These are phyloP conservation scores for Cydonia oblonga DNA, from an alignment of 331 rosid genomes.

Conservation along the genomic window DNA sequence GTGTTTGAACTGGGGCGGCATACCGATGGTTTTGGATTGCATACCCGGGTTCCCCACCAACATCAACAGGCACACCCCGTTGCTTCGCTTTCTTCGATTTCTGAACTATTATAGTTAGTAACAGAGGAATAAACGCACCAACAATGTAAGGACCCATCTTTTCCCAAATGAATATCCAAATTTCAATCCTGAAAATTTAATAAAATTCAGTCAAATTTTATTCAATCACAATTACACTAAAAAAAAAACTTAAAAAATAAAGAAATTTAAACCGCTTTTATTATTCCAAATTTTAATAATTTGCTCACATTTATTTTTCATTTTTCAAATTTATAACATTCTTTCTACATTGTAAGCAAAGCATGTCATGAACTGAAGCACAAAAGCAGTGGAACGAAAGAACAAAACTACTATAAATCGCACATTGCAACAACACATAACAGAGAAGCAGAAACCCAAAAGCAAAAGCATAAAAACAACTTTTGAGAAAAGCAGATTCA, in stretches of 20 bases:
- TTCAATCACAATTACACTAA: too few relatives aligned
- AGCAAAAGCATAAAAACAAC: background rate
- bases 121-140: conserved; percentile 50
- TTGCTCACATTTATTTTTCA: background rate
- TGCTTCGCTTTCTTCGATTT: conserved; percentile 36
- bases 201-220: background rate
- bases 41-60: conserved; percentile 54
- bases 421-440: background rate
- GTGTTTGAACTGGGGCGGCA: conserved; percentile 30
- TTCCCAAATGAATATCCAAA: background rate
- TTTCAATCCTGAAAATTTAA: conserved; percentile 7
- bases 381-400: background rate
- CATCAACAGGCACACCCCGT: conserved; percentile 50
- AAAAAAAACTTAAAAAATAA: background rate
- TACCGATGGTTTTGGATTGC: conserved; percentile 43
- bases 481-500: background rate
- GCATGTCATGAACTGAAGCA: background rate
- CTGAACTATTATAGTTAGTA: conserved; percentile 38
- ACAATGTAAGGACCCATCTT: conserved; percentile 50
- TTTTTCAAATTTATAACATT: background rate
- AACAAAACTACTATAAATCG: background rate
- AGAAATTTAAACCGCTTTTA: too few relatives aligned
- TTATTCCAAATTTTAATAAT: background rate
- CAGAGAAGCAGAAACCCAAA: background rate
- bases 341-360: background rate